Conservation (phyloP, 2,329 filamentous ascomycete species). For the Colletotrichum costaricense region DNA sequence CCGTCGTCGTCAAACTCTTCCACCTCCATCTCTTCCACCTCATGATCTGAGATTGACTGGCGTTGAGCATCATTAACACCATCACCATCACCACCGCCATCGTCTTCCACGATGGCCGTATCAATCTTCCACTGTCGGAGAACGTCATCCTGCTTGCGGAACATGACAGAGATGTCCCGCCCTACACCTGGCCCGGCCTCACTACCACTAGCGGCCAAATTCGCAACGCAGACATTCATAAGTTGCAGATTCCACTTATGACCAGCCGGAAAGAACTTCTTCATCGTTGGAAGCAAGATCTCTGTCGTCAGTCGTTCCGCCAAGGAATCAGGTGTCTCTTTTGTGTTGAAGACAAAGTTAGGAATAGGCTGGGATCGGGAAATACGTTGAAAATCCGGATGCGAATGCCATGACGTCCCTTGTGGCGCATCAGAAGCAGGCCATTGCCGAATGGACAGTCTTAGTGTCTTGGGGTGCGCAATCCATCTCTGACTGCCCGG, state of each 20-base stretch:
- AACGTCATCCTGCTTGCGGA: conserved; percentile 77
- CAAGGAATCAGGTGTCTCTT: conserved; percentile 66
- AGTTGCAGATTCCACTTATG: conserved; percentile 83
- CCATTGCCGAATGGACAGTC: conserved; percentile 79
- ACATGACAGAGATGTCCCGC: conserved; percentile 86
- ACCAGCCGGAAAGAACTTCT: conserved; percentile 75
- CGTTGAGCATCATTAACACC: neutral
- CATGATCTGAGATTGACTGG: conserved; percentile 36
- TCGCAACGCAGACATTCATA: conserved; percentile 88
- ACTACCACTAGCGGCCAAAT: conserved; percentile 75
- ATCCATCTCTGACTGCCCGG: conserved; percentile 68
- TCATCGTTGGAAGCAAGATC: conserved; percentile 77
- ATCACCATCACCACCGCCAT: neutral
- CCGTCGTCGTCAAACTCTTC: conserved; percentile 44
- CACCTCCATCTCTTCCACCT: conserved; percentile 37
- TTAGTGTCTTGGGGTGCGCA: conserved; percentile 83
- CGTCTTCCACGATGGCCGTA: conserved; percentile 35
- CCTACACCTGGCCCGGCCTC: conserved; percentile 67
- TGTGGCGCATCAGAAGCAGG: conserved; percentile 59
- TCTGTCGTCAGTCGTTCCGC: conserved; percentile 78
- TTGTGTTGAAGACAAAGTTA: conserved; percentile 76
- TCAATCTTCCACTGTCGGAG: conserved; percentile 75
- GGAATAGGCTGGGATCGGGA: conserved; percentile 83
- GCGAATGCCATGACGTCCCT: conserved; percentile 52
- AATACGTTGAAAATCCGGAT: conserved; percentile 73